These are phyloP conservation scores for Colletotrichum simmondsii DNA, from an alignment of 2,329 filamentous ascomycete species.

Conservation along the genomic window DNA sequence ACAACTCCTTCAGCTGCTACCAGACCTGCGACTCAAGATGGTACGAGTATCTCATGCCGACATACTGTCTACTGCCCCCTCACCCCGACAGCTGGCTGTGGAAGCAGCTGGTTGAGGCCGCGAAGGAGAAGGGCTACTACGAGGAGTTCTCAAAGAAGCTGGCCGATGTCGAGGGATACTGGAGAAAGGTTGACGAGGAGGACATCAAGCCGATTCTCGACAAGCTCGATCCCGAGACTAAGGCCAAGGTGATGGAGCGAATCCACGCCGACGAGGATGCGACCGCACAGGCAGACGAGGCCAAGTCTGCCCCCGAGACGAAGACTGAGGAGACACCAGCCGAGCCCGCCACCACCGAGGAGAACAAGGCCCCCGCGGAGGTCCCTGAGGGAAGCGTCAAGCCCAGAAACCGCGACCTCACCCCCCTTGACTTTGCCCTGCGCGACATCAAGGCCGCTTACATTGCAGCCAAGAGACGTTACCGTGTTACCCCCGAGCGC, in stretches of 20 bases:
- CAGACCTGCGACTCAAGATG: slow-evolving; percentile 93
- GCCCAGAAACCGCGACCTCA: slow-evolving; percentile 54
- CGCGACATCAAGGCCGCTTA: slow-evolving; percentile 85
- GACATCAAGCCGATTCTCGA: slow-evolving; percentile 78
- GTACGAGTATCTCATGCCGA: slow-evolving; percentile 97
- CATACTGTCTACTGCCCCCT: slow-evolving; percentile 90
- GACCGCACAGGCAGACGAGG: slow-evolving; percentile 32
- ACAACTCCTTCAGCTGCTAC: slow-evolving; percentile 93
- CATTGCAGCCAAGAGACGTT: slow-evolving; percentile 82
- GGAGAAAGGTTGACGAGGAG: slow-evolving; percentile 84
- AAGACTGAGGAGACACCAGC: slow-evolving; percentile 35
- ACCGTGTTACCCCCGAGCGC: slow-evolving; percentile 80
- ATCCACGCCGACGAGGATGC: slow-evolving; percentile 57
- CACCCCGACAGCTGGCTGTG: slow-evolving; percentile 89
- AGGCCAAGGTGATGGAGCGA: slow-evolving; percentile 70
- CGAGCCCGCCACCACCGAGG: slow-evolving; percentile 29
- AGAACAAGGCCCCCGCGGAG: slow-evolving; percentile 30
- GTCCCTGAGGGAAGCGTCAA: slow-evolving; percentile 42
- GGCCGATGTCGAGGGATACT: slow-evolving; percentile 83
- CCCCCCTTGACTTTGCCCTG: slow-evolving; percentile 71
- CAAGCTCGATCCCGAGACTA: slow-evolving; percentile 70
- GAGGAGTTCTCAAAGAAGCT: slow-evolving; percentile 77
- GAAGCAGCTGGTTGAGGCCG: slow-evolving; percentile 82
- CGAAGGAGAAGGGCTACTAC: slow-evolving; percentile 77
- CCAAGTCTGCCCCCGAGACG: slow-evolving; percentile 39